Evolutionary conservation across 2,329 filamentous ascomycete genomes (phyloP).

Genomic region (Alternaria rosae): DNA sequence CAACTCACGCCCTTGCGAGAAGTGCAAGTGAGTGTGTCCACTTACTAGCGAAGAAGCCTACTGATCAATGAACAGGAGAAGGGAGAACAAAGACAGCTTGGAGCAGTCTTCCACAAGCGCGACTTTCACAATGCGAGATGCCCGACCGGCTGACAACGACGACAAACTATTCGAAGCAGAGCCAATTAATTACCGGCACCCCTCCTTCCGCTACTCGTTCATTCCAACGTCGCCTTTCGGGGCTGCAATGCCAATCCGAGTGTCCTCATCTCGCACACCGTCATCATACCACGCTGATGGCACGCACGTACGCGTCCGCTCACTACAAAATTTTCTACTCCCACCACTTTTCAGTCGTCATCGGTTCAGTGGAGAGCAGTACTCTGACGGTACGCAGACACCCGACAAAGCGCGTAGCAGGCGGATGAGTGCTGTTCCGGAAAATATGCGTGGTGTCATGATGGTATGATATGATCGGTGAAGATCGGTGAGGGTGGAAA

Average conservation of each 20-base stretch:
- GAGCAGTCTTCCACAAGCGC: not conserved
- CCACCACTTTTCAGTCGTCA: not conserved
- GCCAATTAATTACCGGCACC: not conserved
- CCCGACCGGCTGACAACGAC: not conserved
- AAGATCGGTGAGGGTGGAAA: fast-evolving
- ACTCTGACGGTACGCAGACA: not conserved
- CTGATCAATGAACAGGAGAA: not conserved
- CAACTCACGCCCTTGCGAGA: not conserved
- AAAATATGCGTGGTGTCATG: not conserved
- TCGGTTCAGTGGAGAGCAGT: not conserved
- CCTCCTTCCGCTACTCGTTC: not conserved
- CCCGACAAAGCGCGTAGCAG: not conserved
- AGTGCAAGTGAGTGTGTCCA: not conserved
- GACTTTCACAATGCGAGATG: not conserved
- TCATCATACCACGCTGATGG: not conserved
- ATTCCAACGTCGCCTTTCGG: not conserved
- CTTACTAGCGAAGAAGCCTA: fast-evolving
- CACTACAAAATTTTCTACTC: not conserved
- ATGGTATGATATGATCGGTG: not conserved
- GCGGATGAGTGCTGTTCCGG: not conserved
- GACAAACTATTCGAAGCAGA: not conserved
- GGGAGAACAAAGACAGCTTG: not conserved
- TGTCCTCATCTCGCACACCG: not conserved
- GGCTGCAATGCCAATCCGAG: not conserved
- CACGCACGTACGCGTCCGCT: not conserved